Evolutionary conservation across 2,329 filamentous ascomycete genomes (phyloP).

Genomic region (Xylaria sp.): DNA sequence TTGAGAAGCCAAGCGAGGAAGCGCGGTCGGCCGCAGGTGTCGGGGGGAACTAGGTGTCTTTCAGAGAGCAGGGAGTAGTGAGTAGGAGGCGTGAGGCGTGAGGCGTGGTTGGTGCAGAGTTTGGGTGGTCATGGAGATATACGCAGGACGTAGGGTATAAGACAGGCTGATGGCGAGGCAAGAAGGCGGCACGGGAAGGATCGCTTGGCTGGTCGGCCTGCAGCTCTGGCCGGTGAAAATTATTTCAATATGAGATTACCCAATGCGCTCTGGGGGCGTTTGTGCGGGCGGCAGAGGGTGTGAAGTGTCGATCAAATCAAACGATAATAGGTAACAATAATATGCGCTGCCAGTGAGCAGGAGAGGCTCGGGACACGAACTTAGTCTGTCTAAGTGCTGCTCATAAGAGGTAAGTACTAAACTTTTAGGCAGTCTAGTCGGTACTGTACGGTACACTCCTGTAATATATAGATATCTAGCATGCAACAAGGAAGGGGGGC

Average conservation of each 20-base stretch:
- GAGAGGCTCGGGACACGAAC: slow-evolving; percentile 42
- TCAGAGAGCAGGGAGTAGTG: not conserved
- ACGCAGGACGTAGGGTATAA: too few species aligned
- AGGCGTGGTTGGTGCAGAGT: too few species aligned
- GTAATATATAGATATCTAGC: too few species aligned
- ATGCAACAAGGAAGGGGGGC: slow-evolving; percentile 25
- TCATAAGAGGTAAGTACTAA: too few species aligned
- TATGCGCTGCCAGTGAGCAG: slow-evolving; percentile 40
- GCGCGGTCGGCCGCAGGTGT: slow-evolving; percentile 18
- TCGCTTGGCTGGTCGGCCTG: slow-evolving; percentile 33
- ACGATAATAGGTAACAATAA: not conserved
- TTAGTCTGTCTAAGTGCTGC: slow-evolving; percentile 9
- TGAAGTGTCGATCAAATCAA: slow-evolving; percentile 30
- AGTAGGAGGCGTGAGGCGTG: too few species aligned
- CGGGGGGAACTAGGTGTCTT: not conserved
- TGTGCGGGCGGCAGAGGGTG: slow-evolving; percentile 4
- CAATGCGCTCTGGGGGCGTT: slow-evolving; percentile 10
- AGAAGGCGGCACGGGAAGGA: slow-evolving; percentile 36
- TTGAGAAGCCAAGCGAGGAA: slow-evolving; percentile 19
- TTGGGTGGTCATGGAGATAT: too few species aligned
- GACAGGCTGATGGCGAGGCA: slow-evolving; percentile 28
- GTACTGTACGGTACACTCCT: slow-evolving; percentile 1
- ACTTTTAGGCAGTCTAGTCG: not conserved
- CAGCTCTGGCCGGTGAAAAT: slow-evolving; percentile 27
- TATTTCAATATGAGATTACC: slow-evolving; percentile 30